These are phyloP conservation scores for Colletotrichum phormii DNA, from an alignment of 2,329 filamentous ascomycete genomes.

Conservation along the genomic window DNA sequence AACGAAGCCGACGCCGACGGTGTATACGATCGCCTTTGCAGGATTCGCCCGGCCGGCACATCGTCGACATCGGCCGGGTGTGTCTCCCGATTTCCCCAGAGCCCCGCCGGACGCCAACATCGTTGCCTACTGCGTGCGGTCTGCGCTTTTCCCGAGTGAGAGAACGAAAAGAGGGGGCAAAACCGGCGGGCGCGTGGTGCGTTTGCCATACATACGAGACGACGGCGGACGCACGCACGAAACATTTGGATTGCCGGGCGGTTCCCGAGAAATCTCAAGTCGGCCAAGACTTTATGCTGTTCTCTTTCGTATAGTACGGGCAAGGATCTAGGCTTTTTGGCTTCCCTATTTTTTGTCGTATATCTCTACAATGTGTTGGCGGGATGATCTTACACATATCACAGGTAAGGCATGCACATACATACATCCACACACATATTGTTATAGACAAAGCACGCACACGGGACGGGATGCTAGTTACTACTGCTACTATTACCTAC, in stretches of 20 bases:
- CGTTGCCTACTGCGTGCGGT: neutral
- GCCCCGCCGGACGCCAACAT: constrained; percentile 19
- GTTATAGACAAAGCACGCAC: neutral
- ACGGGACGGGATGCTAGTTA: neutral
- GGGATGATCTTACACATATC: neutral
- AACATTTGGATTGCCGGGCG: constrained; percentile 2
- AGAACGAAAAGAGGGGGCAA: neutral
- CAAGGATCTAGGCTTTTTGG: neutral
- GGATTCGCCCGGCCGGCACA: neutral
- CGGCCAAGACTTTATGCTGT: neutral
- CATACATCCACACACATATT: neutral
- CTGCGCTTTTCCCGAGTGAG: neutral
- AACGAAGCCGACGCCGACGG: neutral
- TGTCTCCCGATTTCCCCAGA: constrained; percentile 7
- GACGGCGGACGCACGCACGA: constrained; percentile 1
- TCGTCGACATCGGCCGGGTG: neutral
- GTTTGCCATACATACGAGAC: constrained; percentile 17
- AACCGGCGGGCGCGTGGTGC: neutral
- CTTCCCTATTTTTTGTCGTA: neutral
- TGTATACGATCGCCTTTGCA: neutral
- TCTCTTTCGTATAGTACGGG: neutral
- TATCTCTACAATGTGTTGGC: neutral
- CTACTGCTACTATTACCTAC: neutral
- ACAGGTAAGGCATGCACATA: neutral
- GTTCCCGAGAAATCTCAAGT: neutral